Base-by-base conservation (phyloP, 83 land plant genomes). In the Isoetes engelmannii region DNA sequence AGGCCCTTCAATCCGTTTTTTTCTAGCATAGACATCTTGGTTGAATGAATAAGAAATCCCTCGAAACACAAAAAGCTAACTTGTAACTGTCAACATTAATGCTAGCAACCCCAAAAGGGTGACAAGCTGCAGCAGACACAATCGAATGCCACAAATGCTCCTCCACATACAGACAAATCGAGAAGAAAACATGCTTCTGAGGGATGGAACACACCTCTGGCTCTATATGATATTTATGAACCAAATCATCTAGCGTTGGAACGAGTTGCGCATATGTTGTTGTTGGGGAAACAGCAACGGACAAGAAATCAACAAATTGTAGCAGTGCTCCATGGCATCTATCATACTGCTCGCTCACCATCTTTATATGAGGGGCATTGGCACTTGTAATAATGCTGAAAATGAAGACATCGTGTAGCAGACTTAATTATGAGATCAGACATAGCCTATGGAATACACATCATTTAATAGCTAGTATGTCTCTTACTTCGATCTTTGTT, bases 261-360 rank as follows among this genome's bases (percentile, higher is more conserved):
- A 95, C 73, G 69, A 95, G 79, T 71, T 85, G 89, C 37, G 97
- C 96, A 84, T 91, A 95, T 43, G 86, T 73, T 44, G 82, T 21
- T 13, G 77, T n/a, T 41, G 99, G 92, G 5, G 85, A 72, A 5
- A 91, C 75, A 47, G 99, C 97, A 81, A 84, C 89, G 28, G 70
- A 72, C 64, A 95, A 83, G 70, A 95, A 95, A 57, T 95, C 99
- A 67, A 95, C 97, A 82, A 91, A 95, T 70, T 95, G 99, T 68
- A 91, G 89, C 61, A 95, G 81, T 19, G 85, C 81, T 6, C 97
- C 99, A 81, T 95, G 99, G 75, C 97, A 88, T 71, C 99, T 74
- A 73, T 95, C 99, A 80, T 83, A 95, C 78, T 88, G 89, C 73
- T 95, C 99, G 73, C 99, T 86, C 18, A 95, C 93, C 94, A 95